A percentile compares a stretch with the other conserved stretches of the same genome.
These are phyloP conservation scores for Anthostomella pinea DNA, from an alignment of 2,329 filamentous ascomycete genomes.

Conservation along the genomic window DNA sequence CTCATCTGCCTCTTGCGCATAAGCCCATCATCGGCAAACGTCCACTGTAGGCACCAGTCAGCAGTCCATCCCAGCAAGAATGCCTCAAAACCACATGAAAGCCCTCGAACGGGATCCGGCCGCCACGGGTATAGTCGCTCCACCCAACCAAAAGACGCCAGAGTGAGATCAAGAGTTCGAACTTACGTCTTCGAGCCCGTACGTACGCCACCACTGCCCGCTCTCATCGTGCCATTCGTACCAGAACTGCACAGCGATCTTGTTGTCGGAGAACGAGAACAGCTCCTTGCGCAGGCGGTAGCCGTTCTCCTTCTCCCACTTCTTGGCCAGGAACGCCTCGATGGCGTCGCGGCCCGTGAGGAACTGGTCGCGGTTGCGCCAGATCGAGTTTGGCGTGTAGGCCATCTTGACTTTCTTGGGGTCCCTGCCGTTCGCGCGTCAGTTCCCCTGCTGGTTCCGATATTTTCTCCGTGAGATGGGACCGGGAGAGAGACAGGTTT, in stretches of 20 bases:
- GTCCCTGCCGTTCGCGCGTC: slow-evolving; percentile 48
- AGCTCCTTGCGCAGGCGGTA: slow-evolving; percentile 81
- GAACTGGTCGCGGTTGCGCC: slow-evolving; percentile 75
- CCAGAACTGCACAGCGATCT: slow-evolving; percentile 82
- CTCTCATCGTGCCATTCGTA: slow-evolving; percentile 72
- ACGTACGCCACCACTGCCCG: slow-evolving; percentile 83
- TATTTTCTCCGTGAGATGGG: no score
- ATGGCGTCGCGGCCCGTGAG: slow-evolving; percentile 67
- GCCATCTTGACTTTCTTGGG: slow-evolving; percentile 64
- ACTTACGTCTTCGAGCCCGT: slow-evolving; percentile 66
- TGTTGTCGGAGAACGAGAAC: slow-evolving; percentile 72
- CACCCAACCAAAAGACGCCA: no score
- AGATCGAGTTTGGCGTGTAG: slow-evolving; percentile 74
- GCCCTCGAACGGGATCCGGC: no score
- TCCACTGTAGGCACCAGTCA: no score
- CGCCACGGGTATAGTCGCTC: no score
- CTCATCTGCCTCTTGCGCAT: slow-evolving; percentile 78
- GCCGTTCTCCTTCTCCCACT: slow-evolving; percentile 70
- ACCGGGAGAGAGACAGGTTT: neutral
- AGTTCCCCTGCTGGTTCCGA: no score
- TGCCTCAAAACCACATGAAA: no score
- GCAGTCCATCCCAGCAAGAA: no score
- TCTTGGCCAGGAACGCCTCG: slow-evolving; percentile 63
- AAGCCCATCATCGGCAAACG: slow-evolving; percentile 64
- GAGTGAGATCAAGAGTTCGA: no score